Percentiles rank a stretch among this genome's conserved stretches.
Conservation (phyloP, 2,329 filamentous ascomycete genomes). For the Fusarium odoratissimum region DNA sequence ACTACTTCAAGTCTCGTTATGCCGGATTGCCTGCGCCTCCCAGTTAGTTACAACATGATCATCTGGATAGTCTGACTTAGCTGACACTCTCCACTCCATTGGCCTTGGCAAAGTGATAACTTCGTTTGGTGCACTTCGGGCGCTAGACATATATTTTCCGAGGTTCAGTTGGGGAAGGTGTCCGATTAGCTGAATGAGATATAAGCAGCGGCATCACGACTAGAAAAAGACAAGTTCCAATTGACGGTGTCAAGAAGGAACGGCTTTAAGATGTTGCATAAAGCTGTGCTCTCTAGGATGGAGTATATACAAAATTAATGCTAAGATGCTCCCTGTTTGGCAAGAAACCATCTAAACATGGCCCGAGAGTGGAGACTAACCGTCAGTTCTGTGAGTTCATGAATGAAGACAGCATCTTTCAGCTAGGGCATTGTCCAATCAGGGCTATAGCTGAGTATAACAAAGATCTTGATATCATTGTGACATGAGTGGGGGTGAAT, state of each 20-base stretch:
- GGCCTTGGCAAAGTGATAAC: not conserved
- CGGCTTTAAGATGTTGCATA: not conserved
- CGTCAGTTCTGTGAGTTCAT: too few relatives aligned
- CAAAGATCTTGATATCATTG: too few relatives aligned
- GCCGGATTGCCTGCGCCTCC: fast-evolving
- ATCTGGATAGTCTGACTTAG: not conserved
- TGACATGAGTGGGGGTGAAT: too few relatives aligned
- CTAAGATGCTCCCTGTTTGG: too few relatives aligned
- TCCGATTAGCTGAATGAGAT: not conserved
- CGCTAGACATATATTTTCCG: not conserved
- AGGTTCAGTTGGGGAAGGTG: fast-evolving
- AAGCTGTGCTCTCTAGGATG: not conserved
- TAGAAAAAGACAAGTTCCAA: not conserved
- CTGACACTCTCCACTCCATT: fast-evolving
- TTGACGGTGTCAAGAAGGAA: not conserved
- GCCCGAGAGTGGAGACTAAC: too few relatives aligned
- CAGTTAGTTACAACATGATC: not conserved
- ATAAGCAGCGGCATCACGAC: not conserved
- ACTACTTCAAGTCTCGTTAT: fast-evolving
- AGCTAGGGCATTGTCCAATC: too few relatives aligned
- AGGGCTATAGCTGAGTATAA: too few relatives aligned
- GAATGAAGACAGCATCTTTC: too few relatives aligned
- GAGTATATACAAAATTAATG: not conserved
- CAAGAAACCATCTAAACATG: too few relatives aligned
- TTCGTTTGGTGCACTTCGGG: not conserved